Conservation (phyloP, 2,329 filamentous ascomycete genomes). For the Claviceps fusiformis region DNA sequence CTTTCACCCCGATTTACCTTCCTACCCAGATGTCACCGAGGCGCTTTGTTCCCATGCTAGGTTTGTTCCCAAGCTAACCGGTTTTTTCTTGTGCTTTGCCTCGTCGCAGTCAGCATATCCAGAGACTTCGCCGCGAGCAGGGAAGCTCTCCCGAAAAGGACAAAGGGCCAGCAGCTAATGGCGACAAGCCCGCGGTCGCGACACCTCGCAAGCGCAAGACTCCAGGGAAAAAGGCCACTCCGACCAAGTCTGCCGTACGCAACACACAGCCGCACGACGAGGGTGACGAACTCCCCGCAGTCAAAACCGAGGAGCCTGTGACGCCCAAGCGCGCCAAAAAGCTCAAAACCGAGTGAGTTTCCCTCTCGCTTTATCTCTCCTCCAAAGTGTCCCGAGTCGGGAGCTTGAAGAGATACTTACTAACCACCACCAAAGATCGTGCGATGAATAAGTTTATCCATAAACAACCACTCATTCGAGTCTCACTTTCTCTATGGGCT, state of each 20-base stretch:
- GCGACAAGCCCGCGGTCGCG: background rate
- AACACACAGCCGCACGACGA: conserved; percentile 12
- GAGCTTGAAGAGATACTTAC: background rate
- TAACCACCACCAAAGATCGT: background rate
- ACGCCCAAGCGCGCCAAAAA: conserved; percentile 12
- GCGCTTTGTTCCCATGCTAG: too few relatives aligned
- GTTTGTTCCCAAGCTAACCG: conserved; percentile 6
- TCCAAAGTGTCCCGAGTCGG: too few relatives aligned
- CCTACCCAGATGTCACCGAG: background rate
- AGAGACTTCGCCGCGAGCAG: conserved; percentile 28
- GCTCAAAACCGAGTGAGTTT: background rate
- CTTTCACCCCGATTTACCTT: too few relatives aligned
- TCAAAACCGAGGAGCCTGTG: background rate
- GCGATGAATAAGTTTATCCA: too few relatives aligned
- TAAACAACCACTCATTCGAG: background rate
- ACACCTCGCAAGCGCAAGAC: conserved; percentile 19
- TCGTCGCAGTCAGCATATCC: conserved; percentile 28
- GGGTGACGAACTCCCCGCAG: conserved; percentile 1
- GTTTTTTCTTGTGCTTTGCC: background rate
- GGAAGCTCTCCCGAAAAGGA: conserved; percentile 10
- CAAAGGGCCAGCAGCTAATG: conserved; percentile 4
- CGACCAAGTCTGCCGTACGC: conserved; percentile 6
- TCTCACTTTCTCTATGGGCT: background rate
- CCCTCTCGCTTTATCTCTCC: background rate
- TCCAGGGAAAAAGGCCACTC: conserved; percentile 12